phyloP scores from a whole-genome alignment of 192 early-diverging fungal genomes.

The Irineochytrium annulatum region DNA sequence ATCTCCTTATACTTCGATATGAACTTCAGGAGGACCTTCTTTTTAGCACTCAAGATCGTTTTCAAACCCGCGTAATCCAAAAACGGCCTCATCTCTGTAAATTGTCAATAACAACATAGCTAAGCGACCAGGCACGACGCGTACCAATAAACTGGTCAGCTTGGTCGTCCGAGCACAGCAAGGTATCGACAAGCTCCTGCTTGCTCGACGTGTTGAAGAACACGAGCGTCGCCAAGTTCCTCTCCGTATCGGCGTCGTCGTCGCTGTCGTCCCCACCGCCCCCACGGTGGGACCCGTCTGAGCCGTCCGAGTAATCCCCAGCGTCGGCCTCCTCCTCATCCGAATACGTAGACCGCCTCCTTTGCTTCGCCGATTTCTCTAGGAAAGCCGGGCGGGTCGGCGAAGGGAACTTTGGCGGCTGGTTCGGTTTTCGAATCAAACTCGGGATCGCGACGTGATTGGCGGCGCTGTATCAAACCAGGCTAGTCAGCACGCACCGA shows the following conservation, averaged over 20 bases:
- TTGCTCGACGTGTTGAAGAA: conserved; percentile 33
- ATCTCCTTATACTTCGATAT: conserved; percentile 52
- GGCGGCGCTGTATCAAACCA: too few relatives aligned
- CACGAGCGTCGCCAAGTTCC: conserved; percentile 24
- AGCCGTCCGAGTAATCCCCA: too few relatives aligned
- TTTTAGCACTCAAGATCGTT: conserved; percentile 46
- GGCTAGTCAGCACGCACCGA: too few relatives aligned
- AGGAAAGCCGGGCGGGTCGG: too few relatives aligned
- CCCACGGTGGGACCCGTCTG: not conserved
- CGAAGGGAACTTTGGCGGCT: too few relatives aligned
- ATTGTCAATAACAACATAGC: too few relatives aligned
- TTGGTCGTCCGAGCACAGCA: conserved; percentile 38
- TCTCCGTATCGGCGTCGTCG: conserved; percentile 20
- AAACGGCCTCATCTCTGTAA: too few relatives aligned
- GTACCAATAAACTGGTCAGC: conserved; percentile 44
- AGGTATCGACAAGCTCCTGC: conserved; percentile 34
- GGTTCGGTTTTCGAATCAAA: too few relatives aligned
- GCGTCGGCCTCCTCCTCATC: too few relatives aligned
- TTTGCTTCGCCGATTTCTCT: too few relatives aligned
- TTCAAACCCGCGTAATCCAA: conserved; percentile 49
- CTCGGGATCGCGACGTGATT: too few relatives aligned
- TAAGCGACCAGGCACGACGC: conserved; percentile 18
- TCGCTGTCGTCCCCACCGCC: conserved; percentile 24
- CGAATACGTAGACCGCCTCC: too few relatives aligned
- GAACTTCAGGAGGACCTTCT: conserved; percentile 31